phyloP scores from a whole-genome alignment of 179 eudicot species.

The Sideroxylon spinosum region DNA sequence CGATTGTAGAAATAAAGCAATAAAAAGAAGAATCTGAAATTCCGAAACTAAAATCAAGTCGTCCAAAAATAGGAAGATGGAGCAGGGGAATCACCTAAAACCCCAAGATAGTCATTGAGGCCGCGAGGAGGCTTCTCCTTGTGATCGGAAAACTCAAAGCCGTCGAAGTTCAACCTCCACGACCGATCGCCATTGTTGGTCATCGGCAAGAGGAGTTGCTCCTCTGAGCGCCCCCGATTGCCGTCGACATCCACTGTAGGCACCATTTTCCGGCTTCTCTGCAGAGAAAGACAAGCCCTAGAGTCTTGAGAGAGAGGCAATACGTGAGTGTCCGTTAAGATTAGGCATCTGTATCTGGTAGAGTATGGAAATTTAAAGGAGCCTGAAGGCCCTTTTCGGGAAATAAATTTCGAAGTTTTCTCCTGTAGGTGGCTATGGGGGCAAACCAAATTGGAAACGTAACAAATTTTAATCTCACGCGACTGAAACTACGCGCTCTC shows the following conservation, averaged over 20 bases:
- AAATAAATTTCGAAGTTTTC: not conserved
- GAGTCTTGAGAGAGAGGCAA: not conserved
- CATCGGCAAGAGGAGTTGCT: conserved; percentile 38
- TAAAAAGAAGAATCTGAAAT: not conserved
- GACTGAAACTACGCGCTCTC: too few relatives aligned
- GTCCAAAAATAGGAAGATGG: not conserved
- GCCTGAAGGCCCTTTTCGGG: not conserved
- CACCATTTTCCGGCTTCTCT: conserved; percentile 29
- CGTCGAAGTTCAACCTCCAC: conserved; percentile 76
- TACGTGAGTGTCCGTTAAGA: not conserved
- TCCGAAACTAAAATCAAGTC: not conserved
- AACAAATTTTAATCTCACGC: too few relatives aligned
- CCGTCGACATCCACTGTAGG: conserved; percentile 34
- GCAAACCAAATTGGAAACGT: too few relatives aligned
- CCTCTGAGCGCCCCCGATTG: conserved; percentile 40
- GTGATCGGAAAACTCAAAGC: conserved; percentile 41
- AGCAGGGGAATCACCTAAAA: conserved; percentile 41
- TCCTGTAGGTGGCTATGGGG: not conserved
- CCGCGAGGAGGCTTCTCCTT: conserved; percentile 62
- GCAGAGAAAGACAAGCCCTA: not conserved
- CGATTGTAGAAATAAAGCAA: not conserved
- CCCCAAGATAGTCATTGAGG: conserved; percentile 68
- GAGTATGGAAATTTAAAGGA: not conserved
- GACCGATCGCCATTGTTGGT: conserved; percentile 32
- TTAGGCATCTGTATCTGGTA: not conserved